Evolutionary conservation across 2,329 filamentous ascomycete genomes (phyloP), one percentile per base, ranked within the genome.

Genomic region (Hypoxylon sp.): DNA sequence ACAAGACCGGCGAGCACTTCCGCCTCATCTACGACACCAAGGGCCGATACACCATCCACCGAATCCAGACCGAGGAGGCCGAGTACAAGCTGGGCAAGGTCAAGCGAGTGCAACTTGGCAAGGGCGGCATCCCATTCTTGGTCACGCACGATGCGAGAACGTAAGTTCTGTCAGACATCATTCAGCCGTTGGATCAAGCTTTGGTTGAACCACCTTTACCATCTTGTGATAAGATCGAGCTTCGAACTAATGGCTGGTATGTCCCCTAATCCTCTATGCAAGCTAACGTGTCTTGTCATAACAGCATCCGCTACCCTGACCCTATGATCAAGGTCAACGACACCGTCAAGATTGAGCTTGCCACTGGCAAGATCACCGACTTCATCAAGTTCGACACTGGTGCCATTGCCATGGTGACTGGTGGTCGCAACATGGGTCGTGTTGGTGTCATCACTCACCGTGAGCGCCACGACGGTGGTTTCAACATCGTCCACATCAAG

Each of bases 71-170:
- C 76, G 96, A 98, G 88, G 96, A 99, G 92, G 94, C 95, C 78
- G 91, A 96, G 88, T 99, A 97, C 93, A 99, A 99, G 92, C 89
- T 99, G 78, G 94, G 94, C 89, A 99, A 98, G 90, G 96, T 99
- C 87, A 97, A 97, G 93, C 92, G 95, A 80, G 96, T 99, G 71
- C 96, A 99, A 89, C 90, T 99, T 79, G 96, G 96, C 88, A 95
- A 93, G 85, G 96, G 96, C 86, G 96, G 94, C 88, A 97, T 99
- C 91, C 96, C 96, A 96, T 99, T 97, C 94, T 97, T 98, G 93
- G 96, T 99, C 93, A 99, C 96, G 94, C 96, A 99, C 93, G 96
- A 99, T 96, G 96, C 96, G 87, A 92, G 96, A 93, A 99, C 96
- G 95, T 99, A 88, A 97, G 95, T 98, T 91, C 89, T 91, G 85